Evolutionary conservation across 23 red algal species (phyloP), one percentile per base, ranked within the genome.

Genomic region (Gracilaria domingensis): DNA sequence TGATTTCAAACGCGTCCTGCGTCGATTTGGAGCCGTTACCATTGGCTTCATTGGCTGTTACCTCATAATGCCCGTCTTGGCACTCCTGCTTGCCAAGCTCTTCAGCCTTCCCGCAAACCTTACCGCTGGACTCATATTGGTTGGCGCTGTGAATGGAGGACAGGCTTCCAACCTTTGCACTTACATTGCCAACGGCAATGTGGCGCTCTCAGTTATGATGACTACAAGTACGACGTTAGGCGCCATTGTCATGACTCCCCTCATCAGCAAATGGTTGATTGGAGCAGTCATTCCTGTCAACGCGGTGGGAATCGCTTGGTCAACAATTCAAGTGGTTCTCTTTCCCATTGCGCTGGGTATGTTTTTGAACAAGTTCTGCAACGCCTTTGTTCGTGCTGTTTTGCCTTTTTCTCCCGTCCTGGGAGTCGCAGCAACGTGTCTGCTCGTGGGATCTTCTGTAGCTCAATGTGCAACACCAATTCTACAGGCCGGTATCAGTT

Each of bases 131-230:
- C 47, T 92, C 16, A 94, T 98, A 28, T 80, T 98, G 23, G 93
- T 98, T 21, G 96, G 96, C 21, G 94, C 96, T 21, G 92, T 98
- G 57, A 98, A 98, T 80, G 96, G 96, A 28, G 96, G 96, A 3
- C 96, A 98, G 54, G 96, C 96, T 21, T 90, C 83, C 59, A 98
- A 98, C 81, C 60, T 98, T 40, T 98, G 93, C 69, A 98, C 96
- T 24, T 98, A 93, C 66, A 98, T 98, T 82, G 96, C 96, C 42
- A 93, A 93, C 49, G 96, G 96, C 38, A 95, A 98, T 53, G 96
- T 98, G 16, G 96, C 96, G 0, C 69, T 98, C 4, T 91, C 83
- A 16, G 96, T 98, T n/a, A 93, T 98, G 90, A 98, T 98, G 96
- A 98, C 96, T 34, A 98, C 96, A 4, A 75, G 65, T 45, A 95